These are phyloP conservation scores for Dianthus caryophyllus DNA, from an alignment of 148 eudicot genomes.

Conservation along the genomic window DNA sequence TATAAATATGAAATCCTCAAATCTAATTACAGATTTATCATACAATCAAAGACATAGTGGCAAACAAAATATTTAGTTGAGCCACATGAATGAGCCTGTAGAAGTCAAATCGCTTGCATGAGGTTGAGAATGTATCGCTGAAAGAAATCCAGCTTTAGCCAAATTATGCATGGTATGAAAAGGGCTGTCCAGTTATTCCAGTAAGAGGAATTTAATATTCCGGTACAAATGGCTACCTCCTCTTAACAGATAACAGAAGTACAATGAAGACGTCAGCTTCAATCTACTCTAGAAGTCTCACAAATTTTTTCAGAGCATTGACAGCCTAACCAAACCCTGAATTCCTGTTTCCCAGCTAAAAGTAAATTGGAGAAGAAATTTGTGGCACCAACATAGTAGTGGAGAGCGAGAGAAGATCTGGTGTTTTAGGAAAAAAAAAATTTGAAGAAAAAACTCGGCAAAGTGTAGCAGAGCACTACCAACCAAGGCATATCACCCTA, in stretches of 20 bases:
- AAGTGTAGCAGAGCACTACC: no score
- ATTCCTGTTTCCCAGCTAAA: background rate
- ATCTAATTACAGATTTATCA: background rate
- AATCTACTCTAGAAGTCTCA: background rate
- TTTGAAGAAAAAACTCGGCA: no score
- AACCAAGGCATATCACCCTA: no score
- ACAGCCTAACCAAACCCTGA: background rate
- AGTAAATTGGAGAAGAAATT: no score
- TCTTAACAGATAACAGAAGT: background rate
- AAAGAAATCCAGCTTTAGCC: background rate
- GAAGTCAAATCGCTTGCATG: background rate
- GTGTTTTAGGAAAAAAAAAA: no score
- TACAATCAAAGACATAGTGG: background rate
- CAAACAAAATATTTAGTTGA: no score
- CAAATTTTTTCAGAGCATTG: background rate
- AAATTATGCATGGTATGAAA: background rate
- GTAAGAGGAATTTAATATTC: background rate
- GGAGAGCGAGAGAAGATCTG: no score
- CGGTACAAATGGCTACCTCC: background rate
- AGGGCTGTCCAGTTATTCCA: background rate
- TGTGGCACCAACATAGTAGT: background rate
- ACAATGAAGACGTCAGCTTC: background rate
- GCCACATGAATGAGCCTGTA: no score
- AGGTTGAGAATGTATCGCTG: background rate
- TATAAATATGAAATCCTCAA: no score